Evolutionary conservation across 768 basidiomycete species (phyloP).

Genomic region (Trametes cinnabarina): DNA sequence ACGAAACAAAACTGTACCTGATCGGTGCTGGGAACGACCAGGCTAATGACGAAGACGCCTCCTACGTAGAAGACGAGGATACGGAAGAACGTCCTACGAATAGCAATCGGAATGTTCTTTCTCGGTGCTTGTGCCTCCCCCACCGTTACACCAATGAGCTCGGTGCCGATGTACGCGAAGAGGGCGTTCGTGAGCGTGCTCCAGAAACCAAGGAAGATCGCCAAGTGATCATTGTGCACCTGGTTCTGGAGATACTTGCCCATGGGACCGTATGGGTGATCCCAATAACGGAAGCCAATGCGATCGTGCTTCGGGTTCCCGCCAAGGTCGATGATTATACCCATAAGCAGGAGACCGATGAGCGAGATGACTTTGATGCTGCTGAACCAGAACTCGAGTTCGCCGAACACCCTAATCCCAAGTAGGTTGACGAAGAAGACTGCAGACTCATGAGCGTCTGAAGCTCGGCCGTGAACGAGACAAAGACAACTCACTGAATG

Average conservation of each 20-base stretch:
- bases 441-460: slow-evolving; percentile 21
- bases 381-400: slow-evolving; percentile 74
- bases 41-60: slow-evolving; percentile 68
- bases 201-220: slow-evolving; percentile 72
- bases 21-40: slow-evolving; percentile 64
- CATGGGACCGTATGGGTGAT: slow-evolving; percentile 58
- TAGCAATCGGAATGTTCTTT: slow-evolving; percentile 71
- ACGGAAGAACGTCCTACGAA: slow-evolving; percentile 60
- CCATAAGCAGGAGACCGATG: slow-evolving; percentile 49
- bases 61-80: slow-evolving; percentile 65
- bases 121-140: slow-evolving; percentile 66
- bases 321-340: slow-evolving; percentile 67
- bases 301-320: slow-evolving; percentile 37
- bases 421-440: slow-evolving; percentile 58
- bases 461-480: too few species aligned
- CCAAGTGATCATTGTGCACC: slow-evolving; percentile 47
- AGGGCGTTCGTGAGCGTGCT: slow-evolving; percentile 67
- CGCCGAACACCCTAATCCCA: slow-evolving; percentile 66
- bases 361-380: slow-evolving; percentile 59
- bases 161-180: slow-evolving; percentile 74
- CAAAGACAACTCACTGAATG: slow-evolving; percentile 41
- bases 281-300: slow-evolving; percentile 38
- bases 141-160: slow-evolving; percentile 69
- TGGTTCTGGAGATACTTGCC: slow-evolving; percentile 48
- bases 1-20: slow-evolving; percentile 21